These are phyloP conservation scores for Asterophora lycoperdoides DNA, from an alignment of 768 basidiomycete genomes.

Conservation along the genomic window DNA sequence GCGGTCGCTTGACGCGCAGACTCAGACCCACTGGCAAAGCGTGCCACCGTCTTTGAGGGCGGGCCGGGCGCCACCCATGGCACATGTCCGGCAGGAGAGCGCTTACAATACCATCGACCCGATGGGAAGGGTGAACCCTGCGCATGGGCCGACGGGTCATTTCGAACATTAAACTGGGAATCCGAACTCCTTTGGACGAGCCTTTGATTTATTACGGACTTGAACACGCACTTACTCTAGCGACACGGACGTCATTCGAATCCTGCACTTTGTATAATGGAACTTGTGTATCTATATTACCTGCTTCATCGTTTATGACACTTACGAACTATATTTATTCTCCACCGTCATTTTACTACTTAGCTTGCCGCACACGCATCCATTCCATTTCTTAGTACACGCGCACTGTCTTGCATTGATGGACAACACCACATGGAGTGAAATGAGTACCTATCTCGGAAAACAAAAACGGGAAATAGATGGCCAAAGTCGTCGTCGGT, in stretches of 20 bases:
- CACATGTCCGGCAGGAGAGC: neutral
- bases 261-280: no score
- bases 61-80: neutral
- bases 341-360: no score
- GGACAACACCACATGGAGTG: no score
- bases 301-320: neutral
- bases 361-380: no score
- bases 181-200: neutral
- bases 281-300: neutral
- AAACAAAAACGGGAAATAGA: no score
- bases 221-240: no score
- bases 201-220: neutral
- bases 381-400: no score
- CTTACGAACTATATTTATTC: neutral
- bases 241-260: neutral
- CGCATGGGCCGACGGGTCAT: neutral
- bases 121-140: neutral
- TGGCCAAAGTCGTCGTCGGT: no score
- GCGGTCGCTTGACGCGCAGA: neutral
- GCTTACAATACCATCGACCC: neutral
- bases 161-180: neutral
- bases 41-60: neutral
- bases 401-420: no score
- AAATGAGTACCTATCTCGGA: no score
- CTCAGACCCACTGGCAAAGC: neutral